Conservation (phyloP, 179 eudicot genomes). For the Sideroxylon spinosum region DNA sequence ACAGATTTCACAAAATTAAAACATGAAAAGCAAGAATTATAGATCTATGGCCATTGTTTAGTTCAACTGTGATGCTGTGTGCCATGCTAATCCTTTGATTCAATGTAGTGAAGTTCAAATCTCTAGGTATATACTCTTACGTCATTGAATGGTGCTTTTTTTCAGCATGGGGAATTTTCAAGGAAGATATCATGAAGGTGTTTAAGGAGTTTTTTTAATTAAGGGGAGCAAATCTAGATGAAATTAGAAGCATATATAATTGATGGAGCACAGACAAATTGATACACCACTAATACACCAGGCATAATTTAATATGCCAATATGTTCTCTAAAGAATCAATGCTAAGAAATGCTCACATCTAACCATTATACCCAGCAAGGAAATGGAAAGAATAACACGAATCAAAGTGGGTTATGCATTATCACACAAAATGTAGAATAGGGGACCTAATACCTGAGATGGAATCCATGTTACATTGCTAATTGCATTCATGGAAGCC, state of each 20-base stretch:
- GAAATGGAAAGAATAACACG: not conserved
- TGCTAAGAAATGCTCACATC: not conserved
- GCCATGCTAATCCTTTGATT: not conserved
- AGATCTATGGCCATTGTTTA: not conserved
- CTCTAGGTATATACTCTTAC: no score
- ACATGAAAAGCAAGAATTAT: not conserved
- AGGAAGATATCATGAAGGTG: no score
- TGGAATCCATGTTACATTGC: constrained; percentile 81
- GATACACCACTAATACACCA: not conserved
- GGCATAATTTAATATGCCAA: not conserved
- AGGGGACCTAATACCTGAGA: constrained; percentile 49
- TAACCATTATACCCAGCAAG: not conserved
- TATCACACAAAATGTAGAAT: not conserved
- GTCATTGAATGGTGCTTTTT: no score
- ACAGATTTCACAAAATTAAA: not conserved
- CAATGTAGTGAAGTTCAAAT: not conserved
- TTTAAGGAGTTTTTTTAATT: no score
- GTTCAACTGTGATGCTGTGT: not conserved
- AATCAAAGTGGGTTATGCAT: not conserved
- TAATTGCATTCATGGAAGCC: constrained; percentile 78
- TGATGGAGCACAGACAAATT: not conserved
- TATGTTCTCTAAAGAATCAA: not conserved
- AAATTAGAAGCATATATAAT: not conserved
- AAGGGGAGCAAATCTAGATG: not conserved
- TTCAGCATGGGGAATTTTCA: no score